These are phyloP conservation scores for Colletotrichum simmondsii DNA, from an alignment of 2,329 filamentous ascomycete genomes.

Conservation along the genomic window DNA sequence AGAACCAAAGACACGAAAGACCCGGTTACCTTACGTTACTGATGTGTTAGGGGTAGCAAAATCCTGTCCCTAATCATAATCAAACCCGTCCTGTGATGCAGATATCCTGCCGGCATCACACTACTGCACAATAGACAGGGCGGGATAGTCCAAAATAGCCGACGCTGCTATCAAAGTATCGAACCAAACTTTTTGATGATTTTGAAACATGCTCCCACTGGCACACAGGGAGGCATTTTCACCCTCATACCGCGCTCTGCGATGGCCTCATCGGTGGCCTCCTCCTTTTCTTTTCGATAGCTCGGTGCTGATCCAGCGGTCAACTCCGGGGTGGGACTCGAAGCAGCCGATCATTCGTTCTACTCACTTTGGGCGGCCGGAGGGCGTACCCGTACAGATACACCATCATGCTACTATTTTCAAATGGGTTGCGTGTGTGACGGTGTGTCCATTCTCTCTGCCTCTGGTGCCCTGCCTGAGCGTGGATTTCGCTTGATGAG, in stretches of 20 bases:
- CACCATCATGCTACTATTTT: background rate
- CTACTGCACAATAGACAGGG: background rate
- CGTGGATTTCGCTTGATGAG: conserved; percentile 4
- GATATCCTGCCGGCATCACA: background rate
- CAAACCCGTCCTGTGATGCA: background rate
- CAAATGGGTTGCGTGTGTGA: background rate
- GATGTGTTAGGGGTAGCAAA: background rate
- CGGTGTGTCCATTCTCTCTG: background rate
- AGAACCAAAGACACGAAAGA: background rate
- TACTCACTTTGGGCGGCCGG: background rate
- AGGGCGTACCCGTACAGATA: background rate
- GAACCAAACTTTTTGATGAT: conserved; percentile 1
- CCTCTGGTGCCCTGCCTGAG: background rate
- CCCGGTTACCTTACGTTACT: background rate
- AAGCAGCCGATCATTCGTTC: background rate
- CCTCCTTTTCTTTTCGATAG: background rate
- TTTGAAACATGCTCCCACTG: background rate
- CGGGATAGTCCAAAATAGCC: background rate
- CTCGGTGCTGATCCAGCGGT: background rate
- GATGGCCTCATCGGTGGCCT: background rate
- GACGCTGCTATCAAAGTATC: conserved; percentile 2
- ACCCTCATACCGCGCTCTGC: background rate
- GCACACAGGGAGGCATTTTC: background rate
- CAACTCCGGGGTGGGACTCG: conserved; percentile 12
- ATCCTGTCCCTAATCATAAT: background rate